Percentiles rank a stretch among this genome's conserved stretches.
phyloP scores from a whole-genome alignment of 31 red algal genomes.

The Bonnemaisonia californica region DNA sequence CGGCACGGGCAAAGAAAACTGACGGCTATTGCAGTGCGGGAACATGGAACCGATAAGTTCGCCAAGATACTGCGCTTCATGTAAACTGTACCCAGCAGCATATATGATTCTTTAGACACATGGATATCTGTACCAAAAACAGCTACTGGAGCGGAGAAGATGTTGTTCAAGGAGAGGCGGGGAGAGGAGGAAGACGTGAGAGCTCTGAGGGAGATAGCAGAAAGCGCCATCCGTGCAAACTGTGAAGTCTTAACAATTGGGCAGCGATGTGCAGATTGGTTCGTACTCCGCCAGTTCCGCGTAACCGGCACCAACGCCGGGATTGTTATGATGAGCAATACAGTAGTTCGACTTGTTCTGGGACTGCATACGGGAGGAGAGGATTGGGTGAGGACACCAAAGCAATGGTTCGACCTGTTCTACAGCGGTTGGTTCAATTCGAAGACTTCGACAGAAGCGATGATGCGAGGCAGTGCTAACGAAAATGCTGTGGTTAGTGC shows the following conservation, averaged over 20 bases:
- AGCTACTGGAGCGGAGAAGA: too few relatives aligned
- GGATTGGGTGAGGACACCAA: background rate
- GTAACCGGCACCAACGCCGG: background rate
- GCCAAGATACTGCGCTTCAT: too few relatives aligned
- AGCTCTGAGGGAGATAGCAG: too few relatives aligned
- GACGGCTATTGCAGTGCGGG: background rate
- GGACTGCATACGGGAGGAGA: background rate
- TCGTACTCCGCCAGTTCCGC: too few relatives aligned
- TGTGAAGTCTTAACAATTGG: too few relatives aligned
- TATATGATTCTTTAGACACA: too few relatives aligned
- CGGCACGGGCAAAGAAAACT: background rate
- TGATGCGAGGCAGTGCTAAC: slow-evolving; percentile 34
- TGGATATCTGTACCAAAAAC: too few relatives aligned
- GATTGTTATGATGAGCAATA: background rate
- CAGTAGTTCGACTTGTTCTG: background rate
- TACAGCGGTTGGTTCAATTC: background rate
- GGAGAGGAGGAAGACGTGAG: too few relatives aligned
- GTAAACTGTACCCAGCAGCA: too few relatives aligned
- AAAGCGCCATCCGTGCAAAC: too few relatives aligned
- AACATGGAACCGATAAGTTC: background rate
- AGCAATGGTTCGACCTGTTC: slow-evolving; percentile 1
- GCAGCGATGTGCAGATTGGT: too few relatives aligned
- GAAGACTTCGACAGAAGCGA: slow-evolving; percentile 12
- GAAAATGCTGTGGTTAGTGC: slow-evolving; percentile 6
- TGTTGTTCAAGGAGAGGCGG: too few relatives aligned